Evolutionary conservation across 495 filamentous ascomycete species (phyloP), one percentile per base, ranked within the genome.

Genomic region (Trichoderma virens): DNA sequence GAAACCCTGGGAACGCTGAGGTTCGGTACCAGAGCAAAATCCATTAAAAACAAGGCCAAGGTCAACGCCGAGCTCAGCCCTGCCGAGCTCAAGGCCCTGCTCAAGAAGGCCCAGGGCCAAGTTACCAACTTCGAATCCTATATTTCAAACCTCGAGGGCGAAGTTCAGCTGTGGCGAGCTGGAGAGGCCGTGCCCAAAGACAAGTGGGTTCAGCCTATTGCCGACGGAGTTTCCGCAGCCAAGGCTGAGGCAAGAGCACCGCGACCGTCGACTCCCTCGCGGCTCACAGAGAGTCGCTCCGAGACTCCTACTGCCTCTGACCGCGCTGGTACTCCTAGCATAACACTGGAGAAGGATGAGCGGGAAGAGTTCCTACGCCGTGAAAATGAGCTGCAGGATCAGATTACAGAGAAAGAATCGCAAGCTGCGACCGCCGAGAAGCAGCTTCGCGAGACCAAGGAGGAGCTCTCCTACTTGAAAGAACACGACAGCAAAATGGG

Each of bases 41-140:
- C 92, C 0, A 98, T 98, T 77, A 97, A 98, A 88, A 98, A 98
- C 79, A 98, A 97, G 82, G 94, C 94, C 72, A 98, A 97, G 90
- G 88, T 98, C 80, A 98, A 98, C 73, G 93, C 92, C 47, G 94
- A 98, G 73, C 83, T 98, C 67, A 97, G 93, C 71, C 94, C 94
- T 13, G 86, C 90, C 7, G 95, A 98, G 73, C 82, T 98, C 80
- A 98, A 98, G 79, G 82, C 86, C 63, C 81, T 96, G 70, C 83
- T 98, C 69, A 91, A 88, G 74, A 97, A 96, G 77, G 90, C 92
- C 28, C 93, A 97, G 74, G 85, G 80, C 39, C 93, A 98, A 75
- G 88, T 93, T 64, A 90, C 89, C 18, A 93, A 83, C 31, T 98
- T 92, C 74, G 89, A 96, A 72, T 83, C 78, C 32, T 97, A 98